Evolutionary conservation across 1,284 basidiomycete genomes (phyloP), one percentile per base, ranked within the genome.

Genomic region (Pseudozyma tsukubaensis): DNA sequence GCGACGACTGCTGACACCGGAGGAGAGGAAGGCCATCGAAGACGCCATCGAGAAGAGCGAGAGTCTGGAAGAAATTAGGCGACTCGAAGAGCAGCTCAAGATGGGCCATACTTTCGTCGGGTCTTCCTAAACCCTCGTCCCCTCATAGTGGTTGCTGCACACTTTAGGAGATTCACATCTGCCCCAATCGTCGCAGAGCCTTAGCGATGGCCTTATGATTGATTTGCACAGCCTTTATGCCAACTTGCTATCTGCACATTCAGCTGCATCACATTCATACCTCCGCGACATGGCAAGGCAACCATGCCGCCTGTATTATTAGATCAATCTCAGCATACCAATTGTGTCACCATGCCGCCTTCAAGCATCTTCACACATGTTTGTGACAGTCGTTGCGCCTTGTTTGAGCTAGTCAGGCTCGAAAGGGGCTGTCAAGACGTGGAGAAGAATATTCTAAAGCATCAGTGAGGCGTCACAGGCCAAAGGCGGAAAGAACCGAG

Each of bases 41-140:
- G 90, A 91, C 65, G 94, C 95, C 16, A 94, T 98, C 80, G 92
- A 92, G 70, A 90, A 90, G 70, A 96, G 95, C 34, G 91, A 91
- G 53, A 95, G 92, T 48, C 89, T 94, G 62, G 96, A 97, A 79
- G 81, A 83, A 67, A 81, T 83, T 14, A 72, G 77, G 19, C 73
- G 66, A 18, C 53, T 83, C 32, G 81, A 83, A 48, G 80, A 83
- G 51, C 79, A 77, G 43, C 70, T 83, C 36, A 71, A 77, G 55
- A 57, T 81, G 59, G 79, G 81, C 1, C 77, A 81, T 54, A 62
- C 72, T 5, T 74, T 76, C 34, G 49, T 51, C 7, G 45, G 14
- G 1, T 55, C 44, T 21, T 50, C 40, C 2, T 64, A 43, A 40
- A 19, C n/a, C n/a, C n/a, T n/a, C n/a, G n/a, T n/a, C n/a, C n/a